Conservation (phyloP, 371 early-diverging fungal genomes). For the Sporodiniella umbellata region DNA sequence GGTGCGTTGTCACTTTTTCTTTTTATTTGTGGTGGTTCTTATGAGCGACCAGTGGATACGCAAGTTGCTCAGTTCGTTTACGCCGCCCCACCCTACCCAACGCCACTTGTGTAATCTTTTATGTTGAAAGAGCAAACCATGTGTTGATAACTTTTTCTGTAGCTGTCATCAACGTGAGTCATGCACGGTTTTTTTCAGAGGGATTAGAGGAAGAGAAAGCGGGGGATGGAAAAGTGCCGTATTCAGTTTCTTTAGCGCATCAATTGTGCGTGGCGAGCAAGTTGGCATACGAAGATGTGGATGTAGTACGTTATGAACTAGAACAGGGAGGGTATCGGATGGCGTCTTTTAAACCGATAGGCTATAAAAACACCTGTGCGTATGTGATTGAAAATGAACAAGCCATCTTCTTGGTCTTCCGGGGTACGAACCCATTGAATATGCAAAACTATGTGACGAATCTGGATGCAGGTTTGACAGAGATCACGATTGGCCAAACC, state of each 20-base stretch:
- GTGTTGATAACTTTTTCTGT: background rate
- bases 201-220: background rate
- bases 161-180: slow-evolving; percentile 39
- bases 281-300: slow-evolving; percentile 55
- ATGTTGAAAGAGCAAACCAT: background rate
- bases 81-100: slow-evolving; percentile 27
- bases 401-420: slow-evolving; percentile 51
- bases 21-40: slow-evolving; percentile 31
- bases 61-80: slow-evolving; percentile 22
- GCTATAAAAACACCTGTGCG: slow-evolving; percentile 55
- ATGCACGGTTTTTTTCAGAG: slow-evolving; percentile 21
- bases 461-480: slow-evolving; percentile 36
- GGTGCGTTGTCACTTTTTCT: slow-evolving; percentile 34
- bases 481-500: slow-evolving; percentile 16
- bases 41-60: slow-evolving; percentile 39
- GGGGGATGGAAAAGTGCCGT: slow-evolving; percentile 19
- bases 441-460: slow-evolving; percentile 59
- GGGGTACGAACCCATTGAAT: slow-evolving; percentile 62
- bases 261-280: slow-evolving; percentile 51
- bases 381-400: slow-evolving; percentile 52
- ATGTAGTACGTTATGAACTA: slow-evolving; percentile 52
- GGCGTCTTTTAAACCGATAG: slow-evolving; percentile 48
- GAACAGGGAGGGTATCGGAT: slow-evolving; percentile 47
- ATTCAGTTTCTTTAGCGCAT: slow-evolving; percentile 51
- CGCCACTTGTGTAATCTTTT: slow-evolving; percentile 25